A percentile compares a stretch with the other conserved stretches of the same genome.
These are phyloP conservation scores for Trichosporon asahii DNA, from an alignment of 1,284 basidiomycete genomes.

Conservation along the genomic window DNA sequence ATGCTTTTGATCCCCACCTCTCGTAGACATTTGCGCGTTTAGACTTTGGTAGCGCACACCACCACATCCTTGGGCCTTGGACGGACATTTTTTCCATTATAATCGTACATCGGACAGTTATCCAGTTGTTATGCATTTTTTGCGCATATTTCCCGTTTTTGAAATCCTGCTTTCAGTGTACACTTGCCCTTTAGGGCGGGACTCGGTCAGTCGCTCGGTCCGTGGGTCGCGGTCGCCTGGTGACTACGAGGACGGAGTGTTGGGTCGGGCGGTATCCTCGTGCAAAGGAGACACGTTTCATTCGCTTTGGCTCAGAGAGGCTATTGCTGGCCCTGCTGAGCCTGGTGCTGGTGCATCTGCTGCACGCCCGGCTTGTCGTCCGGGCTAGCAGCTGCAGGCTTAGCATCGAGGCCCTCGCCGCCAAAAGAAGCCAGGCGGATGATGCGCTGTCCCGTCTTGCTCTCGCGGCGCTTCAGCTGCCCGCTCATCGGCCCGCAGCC, in stretches of 20 bases:
- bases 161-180: neutral
- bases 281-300: neutral
- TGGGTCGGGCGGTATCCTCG: too few relatives aligned
- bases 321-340: neutral
- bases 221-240: too few relatives aligned
- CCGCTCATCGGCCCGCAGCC: conserved; percentile 35
- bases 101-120: neutral
- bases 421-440: conserved; percentile 46
- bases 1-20: too few relatives aligned
- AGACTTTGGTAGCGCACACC: neutral
- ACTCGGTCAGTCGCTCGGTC: neutral
- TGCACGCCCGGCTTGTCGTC: neutral
- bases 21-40: neutral
- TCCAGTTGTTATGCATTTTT: neutral
- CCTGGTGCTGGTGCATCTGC: neutral
- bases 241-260: too few relatives aligned
- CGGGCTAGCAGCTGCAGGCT: conserved; percentile 26
- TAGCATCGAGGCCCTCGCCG: conserved; percentile 42
- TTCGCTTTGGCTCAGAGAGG: too few relatives aligned
- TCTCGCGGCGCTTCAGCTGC: conserved; percentile 41
- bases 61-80: neutral
- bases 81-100: neutral
- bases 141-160: neutral
- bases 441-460: conserved; percentile 30
- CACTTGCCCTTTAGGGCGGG: neutral